These are phyloP conservation scores for Plantago ovata DNA, from an alignment of 257 asterid genomes.

Conservation along the genomic window DNA sequence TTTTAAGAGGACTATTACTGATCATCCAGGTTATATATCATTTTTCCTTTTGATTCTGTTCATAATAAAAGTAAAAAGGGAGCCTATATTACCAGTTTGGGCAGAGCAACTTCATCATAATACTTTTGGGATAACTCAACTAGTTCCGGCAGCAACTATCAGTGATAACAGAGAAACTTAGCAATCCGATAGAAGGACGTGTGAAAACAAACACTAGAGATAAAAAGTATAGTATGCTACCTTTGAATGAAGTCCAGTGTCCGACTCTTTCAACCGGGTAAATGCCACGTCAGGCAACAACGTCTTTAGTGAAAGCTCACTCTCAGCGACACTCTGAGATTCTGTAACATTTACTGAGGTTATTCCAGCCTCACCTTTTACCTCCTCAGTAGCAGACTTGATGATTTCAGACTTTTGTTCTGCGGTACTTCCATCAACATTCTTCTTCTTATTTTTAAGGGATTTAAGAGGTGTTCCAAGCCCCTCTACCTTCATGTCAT, in stretches of 20 bases:
- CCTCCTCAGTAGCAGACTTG: constrained; percentile 35
- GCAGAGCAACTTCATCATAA: constrained; percentile 83
- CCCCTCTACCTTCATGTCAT: constrained; percentile 95
- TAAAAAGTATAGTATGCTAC: constrained; percentile 29
- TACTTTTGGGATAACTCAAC: constrained; percentile 66
- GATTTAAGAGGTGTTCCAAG: constrained; percentile 88
- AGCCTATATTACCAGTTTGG: constrained; percentile 67
- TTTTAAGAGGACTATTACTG: constrained; percentile 20
- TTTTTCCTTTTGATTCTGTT: background rate
- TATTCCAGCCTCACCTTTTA: constrained; percentile 47
- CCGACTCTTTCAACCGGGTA: constrained; percentile 73
- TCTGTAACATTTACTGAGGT: constrained; percentile 28
- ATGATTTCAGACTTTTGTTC: constrained; percentile 41
- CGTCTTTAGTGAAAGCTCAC: constrained; percentile 54
- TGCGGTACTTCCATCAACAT: constrained; percentile 37
- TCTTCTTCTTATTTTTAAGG: constrained; percentile 74
- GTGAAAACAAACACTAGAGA: constrained; percentile 8
- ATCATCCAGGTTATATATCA: constrained; percentile 10
- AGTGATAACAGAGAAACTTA: constrained; percentile 31
- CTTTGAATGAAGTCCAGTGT: constrained; percentile 89
- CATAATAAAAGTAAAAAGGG: background rate
- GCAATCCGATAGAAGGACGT: constrained; percentile 19
- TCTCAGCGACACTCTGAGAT: constrained; percentile 52
- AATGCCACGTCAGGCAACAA: constrained; percentile 70
- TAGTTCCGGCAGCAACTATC: constrained; percentile 76